Conservation (phyloP, 345 rosid genomes). For the Hibiscus syriacus region DNA sequence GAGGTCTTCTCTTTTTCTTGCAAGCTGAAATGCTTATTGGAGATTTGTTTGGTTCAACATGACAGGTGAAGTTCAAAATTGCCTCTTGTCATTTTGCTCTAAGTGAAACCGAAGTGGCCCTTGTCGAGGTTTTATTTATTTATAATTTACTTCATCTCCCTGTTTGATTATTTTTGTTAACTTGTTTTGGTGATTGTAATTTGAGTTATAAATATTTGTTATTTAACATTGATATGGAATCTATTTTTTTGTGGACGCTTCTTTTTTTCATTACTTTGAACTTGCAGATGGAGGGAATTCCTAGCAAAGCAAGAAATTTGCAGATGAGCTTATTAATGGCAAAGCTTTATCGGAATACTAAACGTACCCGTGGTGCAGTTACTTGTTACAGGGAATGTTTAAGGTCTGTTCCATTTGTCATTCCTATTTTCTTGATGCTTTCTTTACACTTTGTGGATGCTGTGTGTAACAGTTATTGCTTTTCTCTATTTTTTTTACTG, state of each 20-base stretch:
- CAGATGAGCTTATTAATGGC: constrained; percentile 92
- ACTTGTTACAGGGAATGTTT: constrained; percentile 86
- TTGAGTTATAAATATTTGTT: neutral
- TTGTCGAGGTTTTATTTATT: constrained; percentile 57
- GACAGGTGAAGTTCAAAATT: constrained; percentile 86
- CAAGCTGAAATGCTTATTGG: constrained; percentile 1
- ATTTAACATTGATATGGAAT: neutral
- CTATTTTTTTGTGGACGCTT: neutral
- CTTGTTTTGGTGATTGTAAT: neutral
- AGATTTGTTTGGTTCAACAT: constrained; percentile 4
- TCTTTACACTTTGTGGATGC: neutral
- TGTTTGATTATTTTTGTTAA: neutral
- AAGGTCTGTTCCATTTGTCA: constrained; percentile 37
- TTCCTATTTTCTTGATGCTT: neutral
- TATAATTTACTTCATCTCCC: neutral
- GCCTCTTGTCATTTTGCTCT: constrained; percentile 82
- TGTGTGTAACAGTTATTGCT: neutral
- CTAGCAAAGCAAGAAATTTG: constrained; percentile 83
- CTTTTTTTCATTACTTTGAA: constrained; percentile 5
- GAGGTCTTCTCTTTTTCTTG: constrained; percentile 6
- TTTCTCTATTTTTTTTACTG: neutral
- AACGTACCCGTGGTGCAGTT: constrained; percentile 76
- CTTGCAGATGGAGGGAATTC: constrained; percentile 80
- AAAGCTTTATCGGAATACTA: constrained; percentile 82
- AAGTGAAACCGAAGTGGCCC: constrained; percentile 66